These are phyloP conservation scores for Nicotiana undulata DNA, from an alignment of 257 asterid species.

Conservation along the genomic window DNA sequence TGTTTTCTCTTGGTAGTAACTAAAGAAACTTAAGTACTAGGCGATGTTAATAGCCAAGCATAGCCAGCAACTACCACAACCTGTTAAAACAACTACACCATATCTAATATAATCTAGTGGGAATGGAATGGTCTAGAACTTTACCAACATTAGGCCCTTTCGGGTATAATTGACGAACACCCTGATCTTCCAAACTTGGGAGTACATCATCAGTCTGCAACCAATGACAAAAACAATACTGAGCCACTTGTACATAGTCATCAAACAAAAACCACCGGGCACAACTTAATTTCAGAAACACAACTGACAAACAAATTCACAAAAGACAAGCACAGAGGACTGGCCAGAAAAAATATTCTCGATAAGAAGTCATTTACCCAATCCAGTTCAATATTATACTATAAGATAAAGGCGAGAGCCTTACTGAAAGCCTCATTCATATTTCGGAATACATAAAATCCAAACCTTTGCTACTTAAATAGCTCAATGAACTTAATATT, in stretches of 20 bases:
- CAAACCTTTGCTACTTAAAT: background rate
- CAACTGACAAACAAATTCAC: background rate
- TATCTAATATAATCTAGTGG: background rate
- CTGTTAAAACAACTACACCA: background rate
- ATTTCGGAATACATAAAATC: background rate
- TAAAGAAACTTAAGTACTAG: background rate
- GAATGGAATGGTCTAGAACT: background rate
- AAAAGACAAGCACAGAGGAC: background rate
- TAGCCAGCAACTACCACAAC: background rate
- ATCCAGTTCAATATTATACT: background rate
- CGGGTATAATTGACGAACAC: conserved; percentile 88
- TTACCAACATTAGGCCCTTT: conserved; percentile 79
- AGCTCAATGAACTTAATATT: background rate
- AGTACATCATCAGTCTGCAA: conserved; percentile 84
- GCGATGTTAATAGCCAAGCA: background rate
- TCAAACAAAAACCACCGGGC: background rate
- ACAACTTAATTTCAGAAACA: background rate
- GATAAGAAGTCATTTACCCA: background rate
- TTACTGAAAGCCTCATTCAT: background rate
- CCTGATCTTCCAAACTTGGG: conserved; percentile 94
- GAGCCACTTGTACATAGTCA: background rate
- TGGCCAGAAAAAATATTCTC: background rate
- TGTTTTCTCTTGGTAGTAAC: background rate
- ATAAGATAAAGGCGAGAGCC: background rate
- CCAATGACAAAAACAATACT: conserved; percentile 1